Evolutionary conservation across 2,329 filamentous ascomycete genomes (phyloP), one percentile per base, ranked within the genome.

Genomic region (Fusarium sarcochroum): DNA sequence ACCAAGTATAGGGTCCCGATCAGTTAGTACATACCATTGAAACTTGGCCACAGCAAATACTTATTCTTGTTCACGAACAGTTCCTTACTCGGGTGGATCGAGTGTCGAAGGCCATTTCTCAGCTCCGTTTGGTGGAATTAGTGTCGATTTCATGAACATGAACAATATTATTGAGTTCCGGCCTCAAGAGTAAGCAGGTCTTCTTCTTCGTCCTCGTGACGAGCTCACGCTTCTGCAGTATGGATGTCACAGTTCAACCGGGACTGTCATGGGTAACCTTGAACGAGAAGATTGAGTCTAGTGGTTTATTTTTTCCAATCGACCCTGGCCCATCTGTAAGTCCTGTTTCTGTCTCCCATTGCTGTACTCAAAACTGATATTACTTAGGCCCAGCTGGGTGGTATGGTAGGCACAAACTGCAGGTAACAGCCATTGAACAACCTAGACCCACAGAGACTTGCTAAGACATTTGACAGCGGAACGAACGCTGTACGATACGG

Each of bases 211-310:
- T 30, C 27, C 5, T 2, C 2, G 11, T 10, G 4, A 7, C 4
- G 1, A 15, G 1, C 4, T 3, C 7, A 14, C 14, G 2, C 5
- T 4, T 3, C 2, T 11, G 0, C 1, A 61, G 58, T 76, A 93
- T 97, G 90, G 94, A 98, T 71, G 86, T 97, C 41, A 91, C 97
- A 3, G 93, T 97, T 3, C 94, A 98, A 77, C 94, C 94, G 2
- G 92, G 91, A 6, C 90, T 98, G 7, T 90, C 91, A 10, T 98
- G 94, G 93, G 94, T 97, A 86, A 89, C 92, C 48, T 81, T 98
- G 56, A 98, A 98, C 73, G 88, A 91, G 68, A 81, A 87, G 72
- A 78, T 90, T 41, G 88, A 91, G 77, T 85, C 87, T 27, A 90
- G 87, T 2, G 93, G 93, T 0, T 86, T 98, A 1, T 97, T 97